Evolutionary conservation across 768 basidiomycete genomes (phyloP).

Genomic region (Termitomyces sp.): DNA sequence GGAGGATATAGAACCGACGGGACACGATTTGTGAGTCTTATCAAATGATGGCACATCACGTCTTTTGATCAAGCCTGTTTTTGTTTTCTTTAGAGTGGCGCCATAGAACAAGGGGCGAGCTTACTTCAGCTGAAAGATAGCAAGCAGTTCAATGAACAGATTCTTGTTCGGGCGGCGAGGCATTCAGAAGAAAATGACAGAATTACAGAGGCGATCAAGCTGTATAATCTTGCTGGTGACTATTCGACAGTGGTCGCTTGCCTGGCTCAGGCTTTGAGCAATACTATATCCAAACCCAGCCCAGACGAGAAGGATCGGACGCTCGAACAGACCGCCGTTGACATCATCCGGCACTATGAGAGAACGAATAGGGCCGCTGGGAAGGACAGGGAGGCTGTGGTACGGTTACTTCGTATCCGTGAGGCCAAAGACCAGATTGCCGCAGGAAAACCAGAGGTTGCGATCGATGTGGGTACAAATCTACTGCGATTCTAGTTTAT

Average conservation of each 20-base stretch:
- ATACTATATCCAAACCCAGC: constrained; percentile 64
- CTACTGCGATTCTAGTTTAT: not conserved
- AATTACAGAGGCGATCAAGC: constrained; percentile 85
- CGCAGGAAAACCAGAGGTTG: constrained; percentile 64
- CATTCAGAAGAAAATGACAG: constrained; percentile 82
- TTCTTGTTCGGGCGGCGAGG: constrained; percentile 79
- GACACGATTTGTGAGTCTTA: constrained; percentile 69
- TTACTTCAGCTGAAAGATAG: constrained; percentile 68
- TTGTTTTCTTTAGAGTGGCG: constrained; percentile 54
- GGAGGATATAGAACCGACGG: constrained; percentile 92
- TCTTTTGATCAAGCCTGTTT: not conserved
- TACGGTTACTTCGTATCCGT: constrained; percentile 72
- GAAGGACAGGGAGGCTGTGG: constrained; percentile 67
- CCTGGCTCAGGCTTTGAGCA: constrained; percentile 83
- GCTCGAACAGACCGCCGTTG: constrained; percentile 70
- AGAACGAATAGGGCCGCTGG: constrained; percentile 69
- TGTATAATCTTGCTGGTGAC: constrained; percentile 93
- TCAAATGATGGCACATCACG: not conserved
- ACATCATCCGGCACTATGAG: constrained; percentile 78
- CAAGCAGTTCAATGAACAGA: constrained; percentile 70
- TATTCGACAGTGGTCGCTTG: constrained; percentile 84
- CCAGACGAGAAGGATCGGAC: constrained; percentile 57
- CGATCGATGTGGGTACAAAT: constrained; percentile 66
- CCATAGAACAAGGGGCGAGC: constrained; percentile 78
- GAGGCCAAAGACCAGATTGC: constrained; percentile 77